Conservation (phyloP, 2,329 filamentous ascomycete species). For the Cladosporium sphaerospermum region DNA sequence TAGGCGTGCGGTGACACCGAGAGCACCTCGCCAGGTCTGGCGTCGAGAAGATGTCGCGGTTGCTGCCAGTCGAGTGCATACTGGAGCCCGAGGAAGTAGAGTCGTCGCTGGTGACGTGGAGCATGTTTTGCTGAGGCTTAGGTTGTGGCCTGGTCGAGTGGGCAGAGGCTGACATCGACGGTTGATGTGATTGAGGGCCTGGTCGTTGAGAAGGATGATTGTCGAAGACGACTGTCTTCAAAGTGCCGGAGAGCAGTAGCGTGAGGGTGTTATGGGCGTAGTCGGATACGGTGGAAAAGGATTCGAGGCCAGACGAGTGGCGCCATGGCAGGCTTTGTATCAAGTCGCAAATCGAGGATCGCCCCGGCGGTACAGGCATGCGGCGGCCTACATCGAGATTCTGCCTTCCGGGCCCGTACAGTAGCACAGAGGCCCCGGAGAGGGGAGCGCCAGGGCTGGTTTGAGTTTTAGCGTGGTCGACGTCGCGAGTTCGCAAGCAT, state of each 20-base stretch:
- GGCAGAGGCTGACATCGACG: conserved; percentile 2
- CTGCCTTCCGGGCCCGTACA: neutral
- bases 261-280: neutral
- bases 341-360: conserved; percentile 5
- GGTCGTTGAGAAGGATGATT: neutral
- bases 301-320: neutral
- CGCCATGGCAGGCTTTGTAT: conserved; percentile 7
- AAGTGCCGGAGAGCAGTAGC: neutral
- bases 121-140: conserved; percentile 28
- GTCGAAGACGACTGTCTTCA: neutral
- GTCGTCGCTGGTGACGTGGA: conserved; percentile 27
- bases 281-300: neutral
- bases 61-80: conserved; percentile 16
- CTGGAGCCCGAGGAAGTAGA: conserved; percentile 17
- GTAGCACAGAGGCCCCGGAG: too few species aligned
- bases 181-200: neutral
- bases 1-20: conserved; percentile 30
- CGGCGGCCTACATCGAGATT: neutral
- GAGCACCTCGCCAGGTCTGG: conserved; percentile 30
- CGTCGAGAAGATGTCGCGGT: conserved; percentile 16
- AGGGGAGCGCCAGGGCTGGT: too few species aligned
- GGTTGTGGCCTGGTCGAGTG: conserved; percentile 22
- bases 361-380: neutral
- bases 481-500: neutral
- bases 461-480: too few species aligned